Conservation (phyloP, 176 grass and related monocot species). For the Rhynchospora pubera region DNA sequence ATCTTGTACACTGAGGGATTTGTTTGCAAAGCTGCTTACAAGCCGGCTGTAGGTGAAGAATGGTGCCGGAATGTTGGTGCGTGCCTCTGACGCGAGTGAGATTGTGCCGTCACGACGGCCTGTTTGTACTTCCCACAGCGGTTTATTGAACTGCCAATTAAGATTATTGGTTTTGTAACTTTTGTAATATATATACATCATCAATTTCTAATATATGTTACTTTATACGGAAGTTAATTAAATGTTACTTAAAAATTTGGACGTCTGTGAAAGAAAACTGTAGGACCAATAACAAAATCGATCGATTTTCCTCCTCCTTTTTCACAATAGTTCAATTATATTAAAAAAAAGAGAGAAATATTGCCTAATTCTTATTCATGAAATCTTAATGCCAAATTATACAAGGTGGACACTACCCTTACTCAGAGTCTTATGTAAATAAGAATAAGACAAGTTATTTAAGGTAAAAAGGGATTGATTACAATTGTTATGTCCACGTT, state of each 20-base stretch:
- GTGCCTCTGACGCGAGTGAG: conserved; percentile 21
- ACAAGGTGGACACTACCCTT: too few species aligned
- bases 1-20: conserved; percentile 33
- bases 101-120: conserved; percentile 39
- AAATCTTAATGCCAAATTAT: too few species aligned
- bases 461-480: not conserved
- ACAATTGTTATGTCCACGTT: not conserved
- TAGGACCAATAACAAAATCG: too few species aligned
- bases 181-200: not conserved
- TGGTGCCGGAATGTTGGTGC: conserved; percentile 24
- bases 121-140: conserved; percentile 44
- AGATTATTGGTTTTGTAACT: not conserved
- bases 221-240: not conserved
- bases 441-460: not conserved
- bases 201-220: not conserved
- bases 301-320: too few species aligned
- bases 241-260: not conserved
- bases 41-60: conserved; percentile 25
- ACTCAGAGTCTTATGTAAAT: too few species aligned
- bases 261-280: not conserved
- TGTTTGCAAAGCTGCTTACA: conserved; percentile 28
- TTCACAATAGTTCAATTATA: too few species aligned
- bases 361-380: too few species aligned
- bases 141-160: conserved; percentile 24
- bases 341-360: too few species aligned